A percentile compares a stretch with the other conserved stretches of the same genome.
Conservation (phyloP, 2,329 filamentous ascomycete genomes). For the Plenodomus biglobosus region DNA sequence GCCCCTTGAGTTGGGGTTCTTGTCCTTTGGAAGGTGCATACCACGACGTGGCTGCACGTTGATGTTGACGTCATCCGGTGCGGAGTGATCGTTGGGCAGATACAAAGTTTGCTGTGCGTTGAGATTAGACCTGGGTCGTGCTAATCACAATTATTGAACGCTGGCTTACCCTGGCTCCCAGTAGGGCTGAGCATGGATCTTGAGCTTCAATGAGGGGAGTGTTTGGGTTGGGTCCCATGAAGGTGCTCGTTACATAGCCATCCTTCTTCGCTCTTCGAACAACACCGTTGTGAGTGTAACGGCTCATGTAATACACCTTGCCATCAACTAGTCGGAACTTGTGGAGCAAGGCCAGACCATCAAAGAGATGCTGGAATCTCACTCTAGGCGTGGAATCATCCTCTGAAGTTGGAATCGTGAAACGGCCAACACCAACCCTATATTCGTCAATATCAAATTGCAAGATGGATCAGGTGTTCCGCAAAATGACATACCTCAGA, state of each 20-base stretch:
- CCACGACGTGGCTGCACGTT: constrained; percentile 2
- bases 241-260: constrained; percentile 1
- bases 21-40: constrained; percentile 3
- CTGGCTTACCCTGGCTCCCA: constrained; percentile 2
- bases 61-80: constrained; percentile 1
- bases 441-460: neutral
- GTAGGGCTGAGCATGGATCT: constrained; percentile 1
- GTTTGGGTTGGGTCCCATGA: constrained; percentile 1
- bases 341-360: constrained; percentile 1
- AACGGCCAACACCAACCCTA: constrained; percentile 1
- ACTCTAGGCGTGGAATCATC: constrained; percentile 1
- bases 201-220: constrained; percentile 1
- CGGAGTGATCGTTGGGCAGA: neutral
- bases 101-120: neutral
- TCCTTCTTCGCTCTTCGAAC: neutral
- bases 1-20: constrained; percentile 2
- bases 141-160: too few species aligned
- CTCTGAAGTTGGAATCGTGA: constrained; percentile 1
- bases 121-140: too few species aligned
- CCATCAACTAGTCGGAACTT: constrained; percentile 1
- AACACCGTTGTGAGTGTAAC: neutral
- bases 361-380: constrained; percentile 2
- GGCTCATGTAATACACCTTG: constrained; percentile 3
- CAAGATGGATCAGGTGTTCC: neutral
- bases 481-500: too few species aligned